Evolutionary conservation across 169 alveolate species (phyloP).

Genomic region (Eimeria acervulina): DNA sequence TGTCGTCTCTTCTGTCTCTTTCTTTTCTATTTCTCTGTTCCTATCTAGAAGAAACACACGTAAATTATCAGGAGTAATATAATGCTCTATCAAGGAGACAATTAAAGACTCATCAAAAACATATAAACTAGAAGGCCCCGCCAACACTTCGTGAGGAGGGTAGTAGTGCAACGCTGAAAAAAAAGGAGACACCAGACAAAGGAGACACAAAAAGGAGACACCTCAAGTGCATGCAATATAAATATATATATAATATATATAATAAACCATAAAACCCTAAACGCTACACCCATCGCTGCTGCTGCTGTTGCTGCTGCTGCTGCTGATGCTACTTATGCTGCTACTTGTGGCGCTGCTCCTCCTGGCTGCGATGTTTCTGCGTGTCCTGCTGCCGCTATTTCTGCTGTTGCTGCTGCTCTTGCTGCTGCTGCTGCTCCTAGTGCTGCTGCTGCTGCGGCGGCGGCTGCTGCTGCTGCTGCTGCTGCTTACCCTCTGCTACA

Average conservation of each 20-base stretch:
- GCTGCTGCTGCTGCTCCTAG: too few relatives aligned
- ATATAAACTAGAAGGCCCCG: constrained; percentile 42
- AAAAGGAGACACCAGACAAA: neutral
- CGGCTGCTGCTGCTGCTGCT: constrained; percentile 47
- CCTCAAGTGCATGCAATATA: too few relatives aligned
- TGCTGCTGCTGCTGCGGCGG: too few relatives aligned
- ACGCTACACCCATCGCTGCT: neutral
- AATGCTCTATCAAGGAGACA: neutral
- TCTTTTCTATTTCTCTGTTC: neutral
- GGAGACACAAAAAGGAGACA: neutral
- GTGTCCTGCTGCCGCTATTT: constrained; percentile 48
- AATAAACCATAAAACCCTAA: too few relatives aligned
- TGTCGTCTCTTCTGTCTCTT: too few relatives aligned
- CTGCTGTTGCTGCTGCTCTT: too few relatives aligned
- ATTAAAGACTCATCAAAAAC: neutral
- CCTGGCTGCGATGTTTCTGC: too few relatives aligned
- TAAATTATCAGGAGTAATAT: constrained; percentile 3
- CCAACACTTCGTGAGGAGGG: constrained; percentile 55
- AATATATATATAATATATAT: too few relatives aligned
- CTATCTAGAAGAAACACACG: constrained; percentile 42
- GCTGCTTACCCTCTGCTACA: constrained; percentile 72
- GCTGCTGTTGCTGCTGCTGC: constrained; percentile 46
- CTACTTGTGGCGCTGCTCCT: too few relatives aligned
- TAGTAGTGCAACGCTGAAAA: constrained; percentile 59
- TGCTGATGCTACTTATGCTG: neutral